phyloP scores from a whole-genome alignment of 2,329 filamentous ascomycete genomes.

The Periconia sp. region DNA sequence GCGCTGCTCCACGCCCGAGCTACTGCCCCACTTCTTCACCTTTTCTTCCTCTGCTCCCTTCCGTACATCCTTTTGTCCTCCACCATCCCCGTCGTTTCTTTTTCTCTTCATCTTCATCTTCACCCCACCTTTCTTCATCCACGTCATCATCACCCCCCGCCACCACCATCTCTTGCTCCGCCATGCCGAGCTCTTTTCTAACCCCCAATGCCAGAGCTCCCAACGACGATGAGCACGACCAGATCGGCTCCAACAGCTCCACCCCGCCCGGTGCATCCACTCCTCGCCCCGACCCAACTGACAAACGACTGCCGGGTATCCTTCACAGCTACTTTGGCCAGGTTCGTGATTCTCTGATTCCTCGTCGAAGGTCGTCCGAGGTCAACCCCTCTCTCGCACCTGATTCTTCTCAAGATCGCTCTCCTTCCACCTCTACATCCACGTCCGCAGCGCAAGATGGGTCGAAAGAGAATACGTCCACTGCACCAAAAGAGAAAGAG shows the following conservation, averaged over 20 bases:
- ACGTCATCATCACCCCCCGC: conserved; percentile 9
- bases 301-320: conserved; percentile 94
- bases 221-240: conserved; percentile 73
- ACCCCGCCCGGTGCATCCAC: conserved; percentile 91
- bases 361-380: conserved; percentile 43
- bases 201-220: conserved; percentile 38
- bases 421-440: not conserved
- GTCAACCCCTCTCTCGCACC: conserved; percentile 41
- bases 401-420: conserved; percentile 23
- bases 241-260: conserved; percentile 77
- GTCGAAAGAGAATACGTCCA: conserved; percentile 7
- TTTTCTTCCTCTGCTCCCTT: no score
- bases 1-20: not conserved
- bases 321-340: conserved; percentile 96
- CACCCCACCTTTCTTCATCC: conserved; percentile 3
- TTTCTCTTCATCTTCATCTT: conserved; percentile 1
- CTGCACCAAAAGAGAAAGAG: conserved; percentile 26
- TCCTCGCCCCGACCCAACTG: conserved; percentile 87
- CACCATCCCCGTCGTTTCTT: conserved; percentile 2
- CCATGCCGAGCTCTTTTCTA: conserved; percentile 38
- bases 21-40: no score
- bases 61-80: conserved; percentile 3
- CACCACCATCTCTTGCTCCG: not conserved
- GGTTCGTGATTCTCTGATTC: conserved; percentile 79
- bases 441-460: conserved; percentile 12